Base-by-base conservation (phyloP, 306 rosid species). In the Gastrolobium villosum region DNA sequence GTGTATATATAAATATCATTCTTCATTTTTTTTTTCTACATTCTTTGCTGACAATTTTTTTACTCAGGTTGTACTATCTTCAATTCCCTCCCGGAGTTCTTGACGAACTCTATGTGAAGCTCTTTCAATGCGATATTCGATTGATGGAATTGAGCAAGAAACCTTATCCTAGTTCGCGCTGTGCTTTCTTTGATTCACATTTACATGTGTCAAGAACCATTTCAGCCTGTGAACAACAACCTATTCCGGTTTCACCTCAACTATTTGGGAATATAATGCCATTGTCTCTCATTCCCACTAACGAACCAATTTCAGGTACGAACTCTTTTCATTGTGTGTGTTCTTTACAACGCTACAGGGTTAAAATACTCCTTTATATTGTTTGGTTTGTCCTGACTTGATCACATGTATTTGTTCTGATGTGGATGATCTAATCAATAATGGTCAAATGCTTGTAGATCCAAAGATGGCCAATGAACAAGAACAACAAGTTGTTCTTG, bases 21-120 rank as follows among this genome's bases (percentile, higher is more conserved):
- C 32, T 31, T 48, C 7, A 49, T 57, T 30, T 30, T 1, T 37
- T 5, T 4, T 2, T n/a, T 9, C n/a, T 10, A 1, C 0, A 9
- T 54, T 41, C 0, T 0, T 49, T 50, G 35, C 6, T 68, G 70
- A 66, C 31, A 39, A 57, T 60, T 11, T 64, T 31, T 66, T 4
- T 15, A 1, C 20, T 26, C 65, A 81, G 88, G 86, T 77, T 66
- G 79, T 84, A 81, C 70, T 76, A 15, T 70, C 57, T 85, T 65
- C 80, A 75, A 64, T 87, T 89, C 55, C 86, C 88, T 65, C 82
- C 75, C 0, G 88, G 88, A 31, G 76, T 70, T 13, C 89, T 89
- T 61, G 87, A 85, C 63, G 60, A 72, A 61, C 87, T 74, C 75
- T 91, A 74, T 1, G 36, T 43, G 36, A 84, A 78, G 66, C 75